A percentile compares a stretch with the other conserved stretches of the same genome.
phyloP scores from a whole-genome alignment of 1,139 yeast species.

The Casaregolazyma suthepensis region DNA sequence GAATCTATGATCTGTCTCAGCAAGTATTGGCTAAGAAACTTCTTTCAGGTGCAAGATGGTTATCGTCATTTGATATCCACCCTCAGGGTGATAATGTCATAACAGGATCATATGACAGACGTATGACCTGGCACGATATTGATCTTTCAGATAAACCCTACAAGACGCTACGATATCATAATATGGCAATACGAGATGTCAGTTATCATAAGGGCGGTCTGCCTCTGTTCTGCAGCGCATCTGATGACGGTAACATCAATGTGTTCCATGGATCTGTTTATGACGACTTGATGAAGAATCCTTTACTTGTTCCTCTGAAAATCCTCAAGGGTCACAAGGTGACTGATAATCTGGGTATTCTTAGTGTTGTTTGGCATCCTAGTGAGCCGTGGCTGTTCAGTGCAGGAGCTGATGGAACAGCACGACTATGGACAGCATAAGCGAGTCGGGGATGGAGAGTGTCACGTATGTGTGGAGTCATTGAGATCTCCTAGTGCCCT shows the following conservation, averaged over 20 bases:
- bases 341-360: slow-evolving; percentile 76
- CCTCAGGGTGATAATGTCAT: slow-evolving; percentile 93
- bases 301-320: slow-evolving; percentile 92
- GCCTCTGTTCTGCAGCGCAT: slow-evolving; percentile 93
- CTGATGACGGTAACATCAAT: slow-evolving; percentile 91
- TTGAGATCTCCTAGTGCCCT: too few relatives aligned
- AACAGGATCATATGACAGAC: slow-evolving; percentile 89
- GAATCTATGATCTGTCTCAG: slow-evolving; percentile 83
- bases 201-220: slow-evolving; percentile 77
- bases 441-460: too few relatives aligned
- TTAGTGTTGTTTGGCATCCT: slow-evolving; percentile 93
- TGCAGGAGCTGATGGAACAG: slow-evolving; percentile 98
- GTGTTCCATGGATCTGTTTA: slow-evolving; percentile 96
- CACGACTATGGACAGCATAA: slow-evolving; percentile 93
- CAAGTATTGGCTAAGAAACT: slow-evolving; percentile 79
- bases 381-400: slow-evolving; percentile 97
- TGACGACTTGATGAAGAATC: slow-evolving; percentile 93
- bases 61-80: slow-evolving; percentile 85
- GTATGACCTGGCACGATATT: slow-evolving; percentile 95
- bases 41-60: slow-evolving; percentile 94
- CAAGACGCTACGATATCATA: slow-evolving; percentile 91
- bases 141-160: slow-evolving; percentile 88
- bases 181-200: slow-evolving; percentile 86
- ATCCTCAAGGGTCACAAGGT: slow-evolving; percentile 90
- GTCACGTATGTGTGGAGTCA: too few relatives aligned